Evolutionary conservation across 805 yeast species (phyloP), one percentile per base, ranked within the genome.

Genomic region (Zygosaccharomyces kombuchaensis): DNA sequence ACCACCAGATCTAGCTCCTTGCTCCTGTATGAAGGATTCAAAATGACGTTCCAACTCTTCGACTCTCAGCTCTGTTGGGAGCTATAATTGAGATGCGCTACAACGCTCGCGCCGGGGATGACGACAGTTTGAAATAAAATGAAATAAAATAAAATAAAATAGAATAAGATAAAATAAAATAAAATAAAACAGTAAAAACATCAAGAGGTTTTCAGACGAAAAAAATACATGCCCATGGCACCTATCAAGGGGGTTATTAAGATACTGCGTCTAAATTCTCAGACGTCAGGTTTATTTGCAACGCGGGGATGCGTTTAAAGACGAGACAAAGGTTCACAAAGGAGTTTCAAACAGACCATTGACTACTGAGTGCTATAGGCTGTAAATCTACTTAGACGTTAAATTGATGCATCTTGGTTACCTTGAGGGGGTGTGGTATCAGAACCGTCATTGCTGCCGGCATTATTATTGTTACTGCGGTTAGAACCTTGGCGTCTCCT

Each of bases 401-500:
- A 31, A 17, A 13, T 17, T 21, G 27, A 31, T 22, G 36, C 22
- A 30, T 31, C 36, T 40, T 31, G 36, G 27, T 31, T 31, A 1
- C 41, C 34, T 6, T 31, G 19, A 19, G 41, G 22, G 3, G 38
- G 8, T 14, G 36, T 10, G 17, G 19, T 17, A 38, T 38, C 29
- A 7, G 41, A 36, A 34, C 30, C 34, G 38, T n/a, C 23, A 25
- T 12, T 34, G 13, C 10, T 13, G 36, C 12, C 26, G 19, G 14
- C 38, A 44, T 22, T 45, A 19, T 36, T 36, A 32, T 32, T 40
- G 22, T 29, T 31, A 32, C 31, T 41, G 27, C 34, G 41, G 34
- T 38, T 27, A 17, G 41, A 26, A n/a, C 41, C 41, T 27, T 27
- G 41, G 10, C 41, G 41, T 22, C 41, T 38, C 26, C 41, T 38